These are phyloP conservation scores for Cryptosporidium viatorum DNA, from an alignment of 169 alveolate genomes.

Conservation along the genomic window DNA sequence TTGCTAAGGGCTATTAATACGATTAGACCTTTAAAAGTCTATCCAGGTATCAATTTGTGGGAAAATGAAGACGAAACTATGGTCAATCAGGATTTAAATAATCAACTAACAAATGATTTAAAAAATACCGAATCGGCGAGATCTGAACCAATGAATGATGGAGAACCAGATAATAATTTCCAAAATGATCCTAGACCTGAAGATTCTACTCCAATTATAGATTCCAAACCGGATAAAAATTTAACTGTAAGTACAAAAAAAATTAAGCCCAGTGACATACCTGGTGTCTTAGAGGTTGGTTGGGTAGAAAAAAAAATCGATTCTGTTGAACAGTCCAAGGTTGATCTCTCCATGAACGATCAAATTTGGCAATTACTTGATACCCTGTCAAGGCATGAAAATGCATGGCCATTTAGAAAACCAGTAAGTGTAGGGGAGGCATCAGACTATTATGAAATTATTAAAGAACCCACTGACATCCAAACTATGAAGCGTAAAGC, in stretches of 20 bases:
- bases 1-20: slow-evolving; percentile 86
- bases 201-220: slow-evolving; percentile 4
- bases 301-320: slow-evolving; percentile 86
- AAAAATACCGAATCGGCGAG: slow-evolving; percentile 10
- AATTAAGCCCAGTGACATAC: slow-evolving; percentile 87
- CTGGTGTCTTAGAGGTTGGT: slow-evolving; percentile 94
- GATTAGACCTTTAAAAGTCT: slow-evolving; percentile 83
- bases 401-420: slow-evolving; percentile 94
- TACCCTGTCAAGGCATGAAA: slow-evolving; percentile 85
- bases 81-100: slow-evolving; percentile 47
- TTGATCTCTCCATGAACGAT: slow-evolving; percentile 83
- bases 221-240: neutral
- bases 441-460: slow-evolving; percentile 96
- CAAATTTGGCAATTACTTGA: slow-evolving; percentile 85
- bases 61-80: slow-evolving; percentile 38
- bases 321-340: slow-evolving; percentile 42
- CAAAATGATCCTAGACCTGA: neutral
- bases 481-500: slow-evolving; percentile 92
- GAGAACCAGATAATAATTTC: neutral
- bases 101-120: neutral
- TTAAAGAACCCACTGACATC: slow-evolving; percentile 95
- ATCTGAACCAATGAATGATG: neutral
- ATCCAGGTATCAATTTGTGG: slow-evolving; percentile 88
- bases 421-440: slow-evolving; percentile 97
- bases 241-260: neutral